phyloP scores from a whole-genome alignment of 2,329 filamentous ascomycete species.

The Diplodia seriata region DNA sequence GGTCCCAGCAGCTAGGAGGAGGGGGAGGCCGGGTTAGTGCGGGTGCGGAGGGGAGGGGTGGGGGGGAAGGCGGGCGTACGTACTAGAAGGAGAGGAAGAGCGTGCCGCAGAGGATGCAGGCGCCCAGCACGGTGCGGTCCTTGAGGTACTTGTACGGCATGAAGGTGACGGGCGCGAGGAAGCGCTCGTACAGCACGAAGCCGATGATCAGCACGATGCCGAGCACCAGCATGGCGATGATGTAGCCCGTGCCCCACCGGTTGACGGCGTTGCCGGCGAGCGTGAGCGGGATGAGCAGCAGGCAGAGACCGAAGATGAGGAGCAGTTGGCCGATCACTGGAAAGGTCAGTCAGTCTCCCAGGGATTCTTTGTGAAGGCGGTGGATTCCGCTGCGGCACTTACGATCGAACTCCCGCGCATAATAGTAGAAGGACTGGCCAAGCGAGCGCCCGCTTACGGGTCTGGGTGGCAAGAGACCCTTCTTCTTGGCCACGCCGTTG shows the following conservation, averaged over 20 bases:
- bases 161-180: conserved; percentile 50
- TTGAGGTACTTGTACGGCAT: conserved; percentile 56
- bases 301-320: conserved; percentile 62
- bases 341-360: not conserved
- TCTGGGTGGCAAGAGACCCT: conserved; percentile 53
- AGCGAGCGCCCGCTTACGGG: conserved; percentile 52
- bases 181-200: conserved; percentile 49
- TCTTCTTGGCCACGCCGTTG: conserved; percentile 62
- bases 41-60: not conserved
- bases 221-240: conserved; percentile 50
- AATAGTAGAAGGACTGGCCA: conserved; percentile 56
- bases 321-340: conserved; percentile 61
- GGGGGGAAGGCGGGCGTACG: not conserved
- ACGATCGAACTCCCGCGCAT: conserved; percentile 65
- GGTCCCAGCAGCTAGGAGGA: conserved; percentile 38
- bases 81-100: conserved; percentile 34
- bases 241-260: conserved; percentile 51
- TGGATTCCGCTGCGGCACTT: not conserved
- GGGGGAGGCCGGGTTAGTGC: too few species aligned
- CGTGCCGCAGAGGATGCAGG: conserved; percentile 50
- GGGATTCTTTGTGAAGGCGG: conserved; percentile 29
- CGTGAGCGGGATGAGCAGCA: conserved; percentile 72
- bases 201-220: conserved; percentile 45
- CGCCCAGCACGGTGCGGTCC: conserved; percentile 65
- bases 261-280: conserved; percentile 46